phyloP scores from a whole-genome alignment of 2,329 filamentous ascomycete species.

The Plectosphaerella plurivora region DNA sequence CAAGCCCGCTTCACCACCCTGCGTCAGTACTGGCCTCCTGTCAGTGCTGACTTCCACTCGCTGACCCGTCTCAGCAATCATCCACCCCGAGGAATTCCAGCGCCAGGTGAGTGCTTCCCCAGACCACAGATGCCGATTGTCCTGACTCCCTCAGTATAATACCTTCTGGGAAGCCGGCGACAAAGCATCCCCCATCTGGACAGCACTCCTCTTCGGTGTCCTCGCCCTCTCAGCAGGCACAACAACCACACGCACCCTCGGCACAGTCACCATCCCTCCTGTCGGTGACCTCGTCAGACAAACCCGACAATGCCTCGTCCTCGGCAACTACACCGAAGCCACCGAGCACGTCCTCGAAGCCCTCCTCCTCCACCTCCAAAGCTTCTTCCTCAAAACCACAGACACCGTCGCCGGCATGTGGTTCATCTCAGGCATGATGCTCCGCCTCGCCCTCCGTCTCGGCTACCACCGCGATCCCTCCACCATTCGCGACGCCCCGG shows the following conservation, averaged over 20 bases:
- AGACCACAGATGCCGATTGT: background rate
- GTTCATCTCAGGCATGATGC: slow-evolving; percentile 32
- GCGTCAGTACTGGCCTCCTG: slow-evolving; percentile 11
- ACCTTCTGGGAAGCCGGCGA: slow-evolving; percentile 28
- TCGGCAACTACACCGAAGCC: slow-evolving; percentile 25
- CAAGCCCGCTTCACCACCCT: slow-evolving; percentile 16
- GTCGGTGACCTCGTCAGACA: background rate
- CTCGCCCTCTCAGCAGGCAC: slow-evolving; percentile 21
- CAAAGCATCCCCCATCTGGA: slow-evolving; percentile 27
- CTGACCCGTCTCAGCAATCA: no score
- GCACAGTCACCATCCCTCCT: background rate
- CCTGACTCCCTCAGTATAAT: slow-evolving; percentile 19
- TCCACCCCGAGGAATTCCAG: no score
- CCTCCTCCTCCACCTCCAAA: slow-evolving; percentile 26
- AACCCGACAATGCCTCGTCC: slow-evolving; percentile 17
- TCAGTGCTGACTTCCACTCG: background rate
- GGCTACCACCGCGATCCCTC: slow-evolving; percentile 36
- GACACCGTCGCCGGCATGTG: slow-evolving; percentile 27
- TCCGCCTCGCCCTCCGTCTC: slow-evolving; percentile 32
- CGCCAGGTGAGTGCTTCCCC: no score
- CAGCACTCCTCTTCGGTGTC: slow-evolving; percentile 30
- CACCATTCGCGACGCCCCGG: slow-evolving; percentile 16
- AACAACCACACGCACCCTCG: no score
- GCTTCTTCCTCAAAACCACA: slow-evolving; percentile 16
- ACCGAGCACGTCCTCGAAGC: slow-evolving; percentile 31